phyloP scores from a whole-genome alignment of 2,329 filamentous ascomycete genomes.

The Scleromitrula shiraiana region DNA sequence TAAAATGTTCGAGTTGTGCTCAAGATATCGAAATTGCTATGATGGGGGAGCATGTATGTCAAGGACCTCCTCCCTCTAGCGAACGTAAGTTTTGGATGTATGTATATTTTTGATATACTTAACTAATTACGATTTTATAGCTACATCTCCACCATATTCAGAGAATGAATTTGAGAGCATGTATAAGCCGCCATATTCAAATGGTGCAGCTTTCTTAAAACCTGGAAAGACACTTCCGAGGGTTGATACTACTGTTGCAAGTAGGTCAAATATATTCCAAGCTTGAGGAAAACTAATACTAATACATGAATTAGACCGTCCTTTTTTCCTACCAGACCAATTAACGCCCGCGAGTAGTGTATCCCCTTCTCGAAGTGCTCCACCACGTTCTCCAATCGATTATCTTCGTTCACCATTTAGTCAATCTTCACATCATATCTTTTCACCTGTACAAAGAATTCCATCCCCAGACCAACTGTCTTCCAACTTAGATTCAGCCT shows the following conservation, averaged over 20 bases:
- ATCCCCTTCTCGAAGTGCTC: constrained; percentile 51
- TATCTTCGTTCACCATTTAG: constrained; percentile 35
- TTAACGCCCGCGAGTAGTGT: constrained; percentile 54
- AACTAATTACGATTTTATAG: constrained; percentile 15
- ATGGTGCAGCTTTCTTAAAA: constrained; percentile 28
- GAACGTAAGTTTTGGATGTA: constrained; percentile 33
- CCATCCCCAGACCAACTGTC: constrained; percentile 37
- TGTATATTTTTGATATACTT: not conserved
- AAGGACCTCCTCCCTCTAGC: constrained; percentile 35
- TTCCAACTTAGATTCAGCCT: constrained; percentile 42
- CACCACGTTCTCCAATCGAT: constrained; percentile 51
- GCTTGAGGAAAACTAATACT: not conserved
- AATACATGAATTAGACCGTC: constrained; percentile 37
- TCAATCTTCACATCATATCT: constrained; percentile 31
- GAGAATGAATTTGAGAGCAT: constrained; percentile 19
- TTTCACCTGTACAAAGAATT: constrained; percentile 32
- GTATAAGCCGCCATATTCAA: constrained; percentile 16
- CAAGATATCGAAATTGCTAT: constrained; percentile 72
- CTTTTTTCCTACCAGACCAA: constrained; percentile 47
- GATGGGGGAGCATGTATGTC: constrained; percentile 80
- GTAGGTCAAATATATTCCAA: constrained; percentile 32
- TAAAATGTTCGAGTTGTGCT: constrained; percentile 81
- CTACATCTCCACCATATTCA: constrained; percentile 26
- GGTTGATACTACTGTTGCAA: constrained; percentile 45
- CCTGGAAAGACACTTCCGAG: constrained; percentile 37